Evolutionary conservation across 1,284 basidiomycete species (phyloP).

Genomic region (Ganoderma multipileum): DNA sequence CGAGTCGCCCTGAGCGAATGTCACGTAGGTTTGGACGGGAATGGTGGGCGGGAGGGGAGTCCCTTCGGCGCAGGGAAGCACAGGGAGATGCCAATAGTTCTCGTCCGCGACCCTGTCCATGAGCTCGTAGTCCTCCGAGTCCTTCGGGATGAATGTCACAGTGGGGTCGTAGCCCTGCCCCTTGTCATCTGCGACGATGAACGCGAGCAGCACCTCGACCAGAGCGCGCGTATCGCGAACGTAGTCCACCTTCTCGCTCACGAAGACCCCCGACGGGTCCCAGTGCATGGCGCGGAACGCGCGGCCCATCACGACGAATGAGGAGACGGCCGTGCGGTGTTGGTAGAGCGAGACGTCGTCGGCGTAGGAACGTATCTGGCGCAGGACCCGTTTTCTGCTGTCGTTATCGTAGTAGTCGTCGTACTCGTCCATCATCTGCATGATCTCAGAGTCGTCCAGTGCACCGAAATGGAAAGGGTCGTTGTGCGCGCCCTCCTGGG

Average conservation of each 20-base stretch:
- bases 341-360: not conserved
- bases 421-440: no score
- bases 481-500: not conserved
- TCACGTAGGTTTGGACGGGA: no score
- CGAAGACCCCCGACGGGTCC: constrained; percentile 3
- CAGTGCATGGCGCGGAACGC: constrained; percentile 4
- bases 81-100: not conserved
- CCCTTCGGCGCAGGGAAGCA: not conserved
- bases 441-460: no score
- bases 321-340: constrained; percentile 1
- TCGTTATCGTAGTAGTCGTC: not conserved
- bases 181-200: not conserved
- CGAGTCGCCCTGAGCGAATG: not conserved
- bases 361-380: not conserved
- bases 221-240: not conserved
- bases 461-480: constrained; percentile 7
- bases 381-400: not conserved
- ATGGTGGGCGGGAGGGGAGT: not conserved
- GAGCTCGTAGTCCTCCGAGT: not conserved
- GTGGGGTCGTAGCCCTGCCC: constrained; percentile 8
- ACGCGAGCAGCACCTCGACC: constrained; percentile 1
- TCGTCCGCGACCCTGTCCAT: not conserved
- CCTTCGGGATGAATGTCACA: not conserved
- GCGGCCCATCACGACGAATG: not conserved
- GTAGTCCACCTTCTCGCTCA: constrained; percentile 8